phyloP scores from a whole-genome alignment of 2,329 filamentous ascomycete species.

The Hortaea sp. region DNA sequence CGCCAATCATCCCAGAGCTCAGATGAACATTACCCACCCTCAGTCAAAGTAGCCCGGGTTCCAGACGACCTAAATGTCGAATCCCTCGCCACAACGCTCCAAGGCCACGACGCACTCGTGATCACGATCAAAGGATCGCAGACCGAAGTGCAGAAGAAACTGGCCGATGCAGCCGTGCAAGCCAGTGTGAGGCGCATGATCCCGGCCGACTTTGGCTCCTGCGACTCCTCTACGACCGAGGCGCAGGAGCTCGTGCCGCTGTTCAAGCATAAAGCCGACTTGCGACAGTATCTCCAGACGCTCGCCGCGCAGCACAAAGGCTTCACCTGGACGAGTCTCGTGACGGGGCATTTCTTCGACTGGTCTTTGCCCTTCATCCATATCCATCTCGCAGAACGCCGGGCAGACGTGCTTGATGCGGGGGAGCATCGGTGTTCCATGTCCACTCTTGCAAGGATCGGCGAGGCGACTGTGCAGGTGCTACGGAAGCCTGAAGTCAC shows the following conservation, averaged over 20 bases:
- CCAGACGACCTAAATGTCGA: slow-evolving; percentile 39
- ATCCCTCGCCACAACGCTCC: slow-evolving; percentile 42
- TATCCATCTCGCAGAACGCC: slow-evolving; percentile 40
- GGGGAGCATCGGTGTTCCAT: slow-evolving; percentile 44
- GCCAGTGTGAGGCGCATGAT: slow-evolving; percentile 53
- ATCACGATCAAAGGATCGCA: slow-evolving; percentile 34
- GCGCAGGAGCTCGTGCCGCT: slow-evolving; percentile 37
- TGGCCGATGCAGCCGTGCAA: slow-evolving; percentile 50
- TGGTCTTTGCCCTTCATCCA: slow-evolving; percentile 48
- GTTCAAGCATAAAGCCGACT: slow-evolving; percentile 40
- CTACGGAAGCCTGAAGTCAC: slow-evolving; percentile 42
- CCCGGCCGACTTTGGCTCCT: slow-evolving; percentile 48
- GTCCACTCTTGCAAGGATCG: slow-evolving; percentile 44
- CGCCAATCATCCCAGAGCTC: slow-evolving; percentile 37
- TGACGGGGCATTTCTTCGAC: slow-evolving; percentile 53
- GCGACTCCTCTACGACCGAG: slow-evolving; percentile 29
- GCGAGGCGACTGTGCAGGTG: slow-evolving; percentile 41
- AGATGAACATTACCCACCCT: slow-evolving; percentile 23
- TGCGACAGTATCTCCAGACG: slow-evolving; percentile 43
- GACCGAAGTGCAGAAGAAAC: slow-evolving; percentile 36
- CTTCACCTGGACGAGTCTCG: slow-evolving; percentile 52
- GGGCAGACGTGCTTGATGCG: slow-evolving; percentile 46
- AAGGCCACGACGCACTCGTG: slow-evolving; percentile 49
- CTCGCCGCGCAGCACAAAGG: slow-evolving; percentile 23
- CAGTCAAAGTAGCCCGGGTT: slow-evolving; percentile 33